Base-by-base conservation (phyloP, 2,329 filamentous ascomycete species). In the Fusarium sp. region DNA sequence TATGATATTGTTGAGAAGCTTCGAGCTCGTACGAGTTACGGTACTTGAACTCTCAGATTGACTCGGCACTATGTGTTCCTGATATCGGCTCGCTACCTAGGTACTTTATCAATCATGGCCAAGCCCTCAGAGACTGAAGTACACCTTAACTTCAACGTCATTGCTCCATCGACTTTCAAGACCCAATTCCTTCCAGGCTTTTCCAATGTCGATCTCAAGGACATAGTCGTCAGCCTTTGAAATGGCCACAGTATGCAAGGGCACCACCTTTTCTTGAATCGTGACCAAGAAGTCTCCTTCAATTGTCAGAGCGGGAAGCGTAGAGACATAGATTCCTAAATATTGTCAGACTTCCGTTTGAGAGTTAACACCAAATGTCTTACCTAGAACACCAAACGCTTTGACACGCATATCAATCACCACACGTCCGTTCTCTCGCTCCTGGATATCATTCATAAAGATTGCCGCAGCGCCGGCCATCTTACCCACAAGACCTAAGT, bases 391-490 rank as follows among this genome's bases (percentile, higher is more conserved):
- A 0, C 95, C 95, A 3, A 97, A 80, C 0, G 94, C 94, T 76
- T 97, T 97, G 40, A 97, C 76, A 15, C 85, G 87, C 2, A 91
- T 87, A 71, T 88, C 87, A 14, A 96, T 79, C 10, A 87, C 79
- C 20, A 96, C 79, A 17, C 88, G 81, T 1, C 88, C 88, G 57
- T 87, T 90, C 10, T 69, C 75, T 6, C 72, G 73, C 41, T 89
- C 76, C 33, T 84, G 85, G 42, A 90, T 84, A 27, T 86, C 83
- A n/a, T 82, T 89, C 36, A 82, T 84, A 2, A 90, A 81, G 10
- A 97, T 85, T 0, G 93, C 94, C 2, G 93, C 94, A 1, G 90
- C 88, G 1, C 94, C 95, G 0, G 93, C 93, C 92, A 98, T 97
- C 78, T 97, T 97, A 4, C 87, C 91, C 5, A 97, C 68, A 3